Conservation (phyloP, 1,284 basidiomycete genomes). For the Tilletia horrida region DNA sequence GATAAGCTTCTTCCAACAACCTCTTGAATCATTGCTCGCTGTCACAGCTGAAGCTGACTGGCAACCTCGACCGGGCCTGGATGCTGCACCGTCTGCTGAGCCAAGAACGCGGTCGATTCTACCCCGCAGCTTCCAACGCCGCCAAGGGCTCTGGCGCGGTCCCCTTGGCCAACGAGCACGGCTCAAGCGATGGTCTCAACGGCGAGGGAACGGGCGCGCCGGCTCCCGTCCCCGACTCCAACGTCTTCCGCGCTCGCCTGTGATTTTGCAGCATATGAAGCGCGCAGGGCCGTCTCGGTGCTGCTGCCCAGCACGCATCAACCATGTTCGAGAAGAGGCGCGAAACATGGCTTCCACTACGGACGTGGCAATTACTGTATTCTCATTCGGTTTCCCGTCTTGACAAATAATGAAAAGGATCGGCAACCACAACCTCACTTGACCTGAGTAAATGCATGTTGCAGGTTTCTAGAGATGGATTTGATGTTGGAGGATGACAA, state of each 20-base stretch:
- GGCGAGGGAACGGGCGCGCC: slow-evolving; percentile 11
- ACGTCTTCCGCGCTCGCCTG: slow-evolving; percentile 10
- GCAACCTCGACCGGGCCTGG: slow-evolving; percentile 45
- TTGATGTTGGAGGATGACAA: no score
- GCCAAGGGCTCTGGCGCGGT: slow-evolving; percentile 6
- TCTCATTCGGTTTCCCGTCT: no score
- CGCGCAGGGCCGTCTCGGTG: no score
- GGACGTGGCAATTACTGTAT: no score
- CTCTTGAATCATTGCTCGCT: neutral
- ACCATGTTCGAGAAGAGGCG: no score
- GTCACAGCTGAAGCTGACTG: slow-evolving; percentile 42
- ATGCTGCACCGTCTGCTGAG: slow-evolving; percentile 36
- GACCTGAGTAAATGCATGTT: no score
- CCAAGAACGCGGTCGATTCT: slow-evolving; percentile 50
- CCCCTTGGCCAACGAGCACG: neutral
- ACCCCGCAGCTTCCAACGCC: slow-evolving; percentile 28
- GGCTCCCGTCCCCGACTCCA: slow-evolving; percentile 7
- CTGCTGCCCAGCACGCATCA: no score
- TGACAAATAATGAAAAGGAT: no score
- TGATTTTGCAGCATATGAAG: no score
- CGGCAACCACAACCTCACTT: no score
- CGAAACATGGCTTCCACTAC: no score
- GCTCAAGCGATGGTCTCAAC: neutral
- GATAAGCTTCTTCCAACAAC: slow-evolving; percentile 8
- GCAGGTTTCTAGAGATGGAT: no score